These are phyloP conservation scores for Boletus pseudo-olivaceus DNA, from an alignment of 768 basidiomycete species.

Conservation along the genomic window DNA sequence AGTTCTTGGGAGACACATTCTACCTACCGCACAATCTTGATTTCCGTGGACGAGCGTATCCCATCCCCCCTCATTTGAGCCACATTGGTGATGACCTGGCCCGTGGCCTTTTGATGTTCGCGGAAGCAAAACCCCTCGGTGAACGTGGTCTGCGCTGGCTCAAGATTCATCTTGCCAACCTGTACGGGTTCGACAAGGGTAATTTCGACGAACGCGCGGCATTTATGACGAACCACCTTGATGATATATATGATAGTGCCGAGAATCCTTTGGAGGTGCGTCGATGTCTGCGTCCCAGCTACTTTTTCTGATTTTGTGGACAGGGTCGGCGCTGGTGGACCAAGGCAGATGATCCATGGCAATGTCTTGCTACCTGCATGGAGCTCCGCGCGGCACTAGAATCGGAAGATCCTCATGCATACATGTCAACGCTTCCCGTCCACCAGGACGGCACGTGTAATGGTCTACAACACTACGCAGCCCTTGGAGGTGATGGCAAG, in stretches of 20 bases:
- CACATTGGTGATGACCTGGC: constrained; percentile 95
- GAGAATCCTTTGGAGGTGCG: constrained; percentile 71
- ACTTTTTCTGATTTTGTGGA: not conserved
- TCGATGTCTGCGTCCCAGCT: constrained; percentile 5
- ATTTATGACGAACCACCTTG: constrained; percentile 69
- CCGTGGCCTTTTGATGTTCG: constrained; percentile 84
- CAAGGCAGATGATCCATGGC: constrained; percentile 94
- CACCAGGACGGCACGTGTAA: constrained; percentile 99
- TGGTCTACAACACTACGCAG: constrained; percentile 97
- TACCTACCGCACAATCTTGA: constrained; percentile 96
- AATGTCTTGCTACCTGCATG: constrained; percentile 89
- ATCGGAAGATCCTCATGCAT: constrained; percentile 56
- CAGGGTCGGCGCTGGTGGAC: constrained; percentile 87
- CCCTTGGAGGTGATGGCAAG: constrained; percentile 85
- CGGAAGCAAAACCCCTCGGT: constrained; percentile 73
- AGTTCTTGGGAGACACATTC: constrained; percentile 86
- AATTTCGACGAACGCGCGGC: constrained; percentile 88
- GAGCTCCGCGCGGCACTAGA: constrained; percentile 82
- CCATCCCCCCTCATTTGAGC: constrained; percentile 91
- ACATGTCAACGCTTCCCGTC: constrained; percentile 73
- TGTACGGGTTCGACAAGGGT: constrained; percentile 93
- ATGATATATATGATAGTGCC: constrained; percentile 80
- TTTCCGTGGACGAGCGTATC: constrained; percentile 96
- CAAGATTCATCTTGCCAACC: constrained; percentile 90
- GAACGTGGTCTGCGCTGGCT: constrained; percentile 88